phyloP scores from a whole-genome alignment of 441 rosid species.

The Arabidopsis lyrata region DNA sequence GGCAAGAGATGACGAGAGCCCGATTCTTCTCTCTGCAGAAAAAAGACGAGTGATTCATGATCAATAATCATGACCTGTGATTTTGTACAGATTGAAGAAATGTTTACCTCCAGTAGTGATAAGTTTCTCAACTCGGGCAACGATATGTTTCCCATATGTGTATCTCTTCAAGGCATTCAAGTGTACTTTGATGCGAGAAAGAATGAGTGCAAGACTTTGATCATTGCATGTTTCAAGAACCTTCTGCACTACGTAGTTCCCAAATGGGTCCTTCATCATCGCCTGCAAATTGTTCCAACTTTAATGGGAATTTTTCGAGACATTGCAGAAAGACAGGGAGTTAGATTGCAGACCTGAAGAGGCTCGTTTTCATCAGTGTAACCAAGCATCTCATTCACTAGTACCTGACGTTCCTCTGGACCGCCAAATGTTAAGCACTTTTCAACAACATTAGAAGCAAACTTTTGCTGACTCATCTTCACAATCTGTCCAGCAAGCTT shows the following conservation, averaged over 20 bases:
- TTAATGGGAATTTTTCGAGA: not conserved
- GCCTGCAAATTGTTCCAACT: constrained; percentile 55
- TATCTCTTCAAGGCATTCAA: constrained; percentile 83
- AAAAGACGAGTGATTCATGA: constrained; percentile 10
- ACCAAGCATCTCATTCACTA: constrained; percentile 91
- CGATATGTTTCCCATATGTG: constrained; percentile 95
- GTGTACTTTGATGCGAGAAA: constrained; percentile 88
- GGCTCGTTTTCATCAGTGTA: constrained; percentile 94
- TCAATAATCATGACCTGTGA: constrained; percentile 19
- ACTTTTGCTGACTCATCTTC: constrained; percentile 96
- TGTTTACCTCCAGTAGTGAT: constrained; percentile 84
- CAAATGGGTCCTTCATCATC: constrained; percentile 98
- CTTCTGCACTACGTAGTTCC: constrained; percentile 96
- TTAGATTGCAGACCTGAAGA: constrained; percentile 66
- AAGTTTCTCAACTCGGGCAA: constrained; percentile 93
- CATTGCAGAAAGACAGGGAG: constrained; percentile 27
- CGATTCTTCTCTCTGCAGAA: constrained; percentile 84
- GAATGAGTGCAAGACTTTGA: constrained; percentile 74
- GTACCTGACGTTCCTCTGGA: constrained; percentile 78
- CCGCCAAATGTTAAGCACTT: constrained; percentile 88
- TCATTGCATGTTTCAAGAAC: constrained; percentile 94
- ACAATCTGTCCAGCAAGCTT: constrained; percentile 93
- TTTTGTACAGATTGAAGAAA: not conserved
- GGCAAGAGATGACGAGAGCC: constrained; percentile 60
- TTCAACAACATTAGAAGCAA: constrained; percentile 96